Evolutionary conservation across 2,329 filamentous ascomycete genomes (phyloP), one percentile per base, ranked within the genome.

Genomic region (Helminthosporium solani): DNA sequence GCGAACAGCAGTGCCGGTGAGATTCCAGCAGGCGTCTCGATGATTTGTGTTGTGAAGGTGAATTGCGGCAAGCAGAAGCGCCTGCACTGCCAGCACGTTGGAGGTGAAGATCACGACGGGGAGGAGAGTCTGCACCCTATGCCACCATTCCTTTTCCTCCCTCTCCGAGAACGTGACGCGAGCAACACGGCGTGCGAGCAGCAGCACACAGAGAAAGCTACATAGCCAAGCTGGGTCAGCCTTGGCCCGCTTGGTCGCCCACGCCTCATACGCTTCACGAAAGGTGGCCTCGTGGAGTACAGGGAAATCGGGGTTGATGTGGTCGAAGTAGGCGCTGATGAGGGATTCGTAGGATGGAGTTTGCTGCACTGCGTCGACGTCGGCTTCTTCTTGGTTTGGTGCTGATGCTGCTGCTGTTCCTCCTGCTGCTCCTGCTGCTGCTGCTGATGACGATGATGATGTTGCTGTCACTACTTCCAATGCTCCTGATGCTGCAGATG

Each of bases 11-110:
- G 71, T 69, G 9, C 73, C 73, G 0, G 72, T 73, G 41, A 75
- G 59, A 40, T 72, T 75, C 73, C 73, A 75, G 53, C 66, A 70
- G 3, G 67, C 67, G 42, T 75, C 73, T 28, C 72, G 66, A 48
- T 73, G 71, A 53, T 72, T 73, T 1, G 72, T 73, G 52, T 75
- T 75, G 60, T 75, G 72, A 21, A 75, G 69, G 47, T 75, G 72
- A 4, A 74, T 53, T 8, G 72, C 68, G 7, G 70, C 68, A 8
- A 75, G 66, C 57, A 75, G 56, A 34, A 75, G 58, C 3, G 72
- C 70, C 56, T 75, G 72, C 8, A 75, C 66, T 0, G 73, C 69
- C 40, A 60, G 58, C 23, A 74, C 56, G 55, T 67, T 73, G 3
- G 73, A 73, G 1, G 70, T 73, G 51, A 74, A 74, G 40, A 73